Conservation (phyloP, 1,284 basidiomycete species). For the Cryptococcus wingfieldii region DNA sequence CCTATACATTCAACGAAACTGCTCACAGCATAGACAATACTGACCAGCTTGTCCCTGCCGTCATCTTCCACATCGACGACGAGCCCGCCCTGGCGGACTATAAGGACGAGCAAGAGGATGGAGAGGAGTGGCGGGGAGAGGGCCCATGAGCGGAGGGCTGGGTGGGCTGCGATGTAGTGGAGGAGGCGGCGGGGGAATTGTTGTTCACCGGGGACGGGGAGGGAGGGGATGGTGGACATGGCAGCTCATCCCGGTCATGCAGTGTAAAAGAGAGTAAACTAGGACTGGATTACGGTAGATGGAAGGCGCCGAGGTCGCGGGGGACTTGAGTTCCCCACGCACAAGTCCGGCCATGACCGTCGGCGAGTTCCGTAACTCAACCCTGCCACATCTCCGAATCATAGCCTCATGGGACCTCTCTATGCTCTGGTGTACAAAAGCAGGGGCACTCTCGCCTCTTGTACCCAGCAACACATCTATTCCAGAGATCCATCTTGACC, state of each 20-base stretch:
- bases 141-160: slow-evolving; percentile 18
- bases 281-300: too few species aligned
- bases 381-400: too few species aligned
- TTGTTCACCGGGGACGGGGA: slow-evolving; percentile 14
- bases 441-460: too few species aligned
- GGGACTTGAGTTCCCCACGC: too few species aligned
- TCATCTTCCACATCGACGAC: slow-evolving; percentile 29
- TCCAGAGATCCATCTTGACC: too few species aligned
- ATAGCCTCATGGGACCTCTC: too few species aligned
- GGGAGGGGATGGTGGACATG: neutral
- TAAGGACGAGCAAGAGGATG: slow-evolving; percentile 29
- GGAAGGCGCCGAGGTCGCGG: too few species aligned
- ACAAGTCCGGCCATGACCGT: too few species aligned
- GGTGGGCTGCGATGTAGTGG: slow-evolving; percentile 8
- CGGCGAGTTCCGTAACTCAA: too few species aligned
- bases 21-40: slow-evolving; percentile 8
- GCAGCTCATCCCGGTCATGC: slow-evolving; percentile 4
- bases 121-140: slow-evolving; percentile 31
- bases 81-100: slow-evolving; percentile 33
- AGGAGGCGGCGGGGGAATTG: slow-evolving; percentile 20
- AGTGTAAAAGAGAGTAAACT: too few species aligned
- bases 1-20: neutral
- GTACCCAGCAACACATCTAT: too few species aligned
- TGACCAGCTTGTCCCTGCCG: slow-evolving; percentile 2
- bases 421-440: too few species aligned